phyloP scores from a whole-genome alignment of 768 basidiomycete genomes.

The Trametopsis cervina region DNA sequence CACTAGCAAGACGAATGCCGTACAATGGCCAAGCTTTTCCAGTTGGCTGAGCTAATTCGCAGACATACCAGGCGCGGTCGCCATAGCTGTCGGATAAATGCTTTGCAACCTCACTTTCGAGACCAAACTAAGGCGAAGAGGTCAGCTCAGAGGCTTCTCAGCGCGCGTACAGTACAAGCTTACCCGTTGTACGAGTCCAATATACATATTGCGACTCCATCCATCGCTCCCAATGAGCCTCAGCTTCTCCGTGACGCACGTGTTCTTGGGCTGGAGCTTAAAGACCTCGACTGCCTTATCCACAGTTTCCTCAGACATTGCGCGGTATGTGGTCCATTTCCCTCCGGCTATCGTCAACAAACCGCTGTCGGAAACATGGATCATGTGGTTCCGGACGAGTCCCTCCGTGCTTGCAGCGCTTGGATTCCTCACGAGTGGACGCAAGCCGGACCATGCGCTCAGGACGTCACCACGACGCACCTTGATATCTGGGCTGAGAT shows the following conservation, averaged over 20 bases:
- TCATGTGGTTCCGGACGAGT: conserved; percentile 90
- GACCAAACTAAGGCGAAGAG: conserved; percentile 54
- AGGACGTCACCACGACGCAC: conserved; percentile 93
- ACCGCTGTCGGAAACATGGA: conserved; percentile 73
- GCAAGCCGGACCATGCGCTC: conserved; percentile 89
- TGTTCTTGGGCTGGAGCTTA: conserved; percentile 49
- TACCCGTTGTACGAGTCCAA: conserved; percentile 87
- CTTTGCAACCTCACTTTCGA: conserved; percentile 87
- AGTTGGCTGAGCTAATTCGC: conserved; percentile 70
- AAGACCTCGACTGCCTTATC: conserved; percentile 81
- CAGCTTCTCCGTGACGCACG: conserved; percentile 73
- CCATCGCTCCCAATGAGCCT: conserved; percentile 88
- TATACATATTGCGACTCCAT: conserved; percentile 96
- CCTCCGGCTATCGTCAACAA: conserved; percentile 93
- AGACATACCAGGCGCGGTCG: conserved; percentile 94
- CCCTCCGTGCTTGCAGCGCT: conserved; percentile 71
- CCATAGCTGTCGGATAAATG: conserved; percentile 94
- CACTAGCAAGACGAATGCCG: conserved; percentile 60
- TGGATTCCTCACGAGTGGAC: conserved; percentile 86
- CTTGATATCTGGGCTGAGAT: conserved; percentile 87
- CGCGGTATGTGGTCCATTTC: conserved; percentile 97
- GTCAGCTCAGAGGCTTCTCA: too few species aligned
- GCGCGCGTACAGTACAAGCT: conserved; percentile 21
- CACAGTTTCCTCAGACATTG: conserved; percentile 94
- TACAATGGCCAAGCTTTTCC: conserved; percentile 82